A percentile compares a stretch with the other conserved stretches of the same genome.
These are phyloP conservation scores for Cardamine occulta DNA, from an alignment of 345 rosid species.

Conservation along the genomic window DNA sequence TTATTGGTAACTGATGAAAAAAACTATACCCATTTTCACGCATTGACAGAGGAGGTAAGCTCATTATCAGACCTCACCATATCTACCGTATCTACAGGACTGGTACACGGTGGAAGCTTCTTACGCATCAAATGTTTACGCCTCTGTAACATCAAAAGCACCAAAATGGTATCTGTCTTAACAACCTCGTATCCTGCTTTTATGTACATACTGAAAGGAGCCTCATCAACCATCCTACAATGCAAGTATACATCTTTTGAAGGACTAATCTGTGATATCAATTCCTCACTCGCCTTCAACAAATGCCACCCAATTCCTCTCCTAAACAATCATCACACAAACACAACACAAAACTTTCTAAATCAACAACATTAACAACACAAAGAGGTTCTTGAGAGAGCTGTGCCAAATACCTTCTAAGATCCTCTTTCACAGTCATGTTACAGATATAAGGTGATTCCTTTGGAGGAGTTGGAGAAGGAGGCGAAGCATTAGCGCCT, in stretches of 20 bases:
- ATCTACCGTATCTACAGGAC: slow-evolving; percentile 38
- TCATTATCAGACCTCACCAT: slow-evolving; percentile 47
- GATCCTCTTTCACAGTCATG: slow-evolving; percentile 77
- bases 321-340: slow-evolving; percentile 54
- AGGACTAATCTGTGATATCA: slow-evolving; percentile 64
- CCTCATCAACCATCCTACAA: slow-evolving; percentile 88
- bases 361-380: slow-evolving; percentile 1
- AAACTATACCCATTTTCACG: slow-evolving; percentile 25
- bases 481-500: slow-evolving; percentile 79
- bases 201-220: slow-evolving; percentile 82
- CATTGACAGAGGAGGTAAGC: slow-evolving; percentile 45
- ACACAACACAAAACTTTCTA: background rate
- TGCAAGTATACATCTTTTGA: slow-evolving; percentile 78
- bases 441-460: slow-evolving; percentile 84
- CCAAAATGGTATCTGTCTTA: slow-evolving; percentile 68
- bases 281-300: slow-evolving; percentile 85
- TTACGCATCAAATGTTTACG: slow-evolving; percentile 96
- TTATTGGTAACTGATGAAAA: background rate
- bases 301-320: slow-evolving; percentile 94
- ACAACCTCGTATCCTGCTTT: slow-evolving; percentile 83
- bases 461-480: slow-evolving; percentile 77
- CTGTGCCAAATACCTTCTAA: slow-evolving; percentile 58
- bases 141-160: slow-evolving; percentile 75
- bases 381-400: background rate
- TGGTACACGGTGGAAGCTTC: slow-evolving; percentile 52